Evolutionary conservation across 2,329 filamentous ascomycete species (phyloP).

Genomic region (Penicillium expansum): DNA sequence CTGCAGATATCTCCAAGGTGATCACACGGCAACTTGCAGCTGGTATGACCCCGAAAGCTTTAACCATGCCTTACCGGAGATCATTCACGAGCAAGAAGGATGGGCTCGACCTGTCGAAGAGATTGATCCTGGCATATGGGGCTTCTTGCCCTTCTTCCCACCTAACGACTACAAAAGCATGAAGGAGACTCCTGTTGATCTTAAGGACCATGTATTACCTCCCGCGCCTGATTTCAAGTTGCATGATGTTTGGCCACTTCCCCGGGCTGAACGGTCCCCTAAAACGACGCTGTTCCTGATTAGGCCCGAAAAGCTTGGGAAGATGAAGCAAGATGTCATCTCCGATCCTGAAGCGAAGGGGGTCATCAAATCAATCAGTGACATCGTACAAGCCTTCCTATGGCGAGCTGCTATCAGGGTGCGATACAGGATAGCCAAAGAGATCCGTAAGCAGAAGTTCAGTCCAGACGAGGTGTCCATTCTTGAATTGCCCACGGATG

Average conservation of each 20-base stretch:
- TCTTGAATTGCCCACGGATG: background rate
- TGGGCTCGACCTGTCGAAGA: background rate
- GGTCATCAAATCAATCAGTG: background rate
- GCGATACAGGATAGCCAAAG: background rate
- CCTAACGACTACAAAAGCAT: background rate
- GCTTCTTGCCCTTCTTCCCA: background rate
- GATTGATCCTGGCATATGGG: background rate
- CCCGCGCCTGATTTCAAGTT: background rate
- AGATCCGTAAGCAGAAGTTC: background rate
- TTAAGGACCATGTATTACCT: background rate
- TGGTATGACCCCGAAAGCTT: background rate
- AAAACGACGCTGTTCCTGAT: background rate
- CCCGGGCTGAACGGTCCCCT: background rate
- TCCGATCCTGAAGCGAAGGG: background rate
- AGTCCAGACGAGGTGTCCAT: background rate
- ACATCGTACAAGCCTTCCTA: background rate
- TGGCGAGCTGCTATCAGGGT: background rate
- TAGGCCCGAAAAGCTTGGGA: background rate
- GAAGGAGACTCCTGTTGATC: background rate
- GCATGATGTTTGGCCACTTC: background rate
- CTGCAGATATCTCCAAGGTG: background rate
- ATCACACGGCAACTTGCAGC: background rate
- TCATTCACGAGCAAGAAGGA: background rate
- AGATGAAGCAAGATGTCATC: background rate
- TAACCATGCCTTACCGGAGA: background rate